phyloP scores from a whole-genome alignment of 176 grass and related monocot genomes.

The Eremochloa ophiuroides region DNA sequence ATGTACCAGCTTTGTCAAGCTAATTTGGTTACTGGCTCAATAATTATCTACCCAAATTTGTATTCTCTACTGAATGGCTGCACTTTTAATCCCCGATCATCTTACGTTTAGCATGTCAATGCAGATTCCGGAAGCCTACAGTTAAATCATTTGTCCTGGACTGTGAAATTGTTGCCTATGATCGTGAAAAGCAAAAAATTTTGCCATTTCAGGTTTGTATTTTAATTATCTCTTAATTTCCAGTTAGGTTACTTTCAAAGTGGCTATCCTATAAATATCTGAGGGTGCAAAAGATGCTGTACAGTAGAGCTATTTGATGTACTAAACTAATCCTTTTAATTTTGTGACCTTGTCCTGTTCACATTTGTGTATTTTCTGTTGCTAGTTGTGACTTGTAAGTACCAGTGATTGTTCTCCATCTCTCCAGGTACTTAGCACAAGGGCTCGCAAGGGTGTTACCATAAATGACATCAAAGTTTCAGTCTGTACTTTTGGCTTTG shows the following conservation, averaged over 20 bases:
- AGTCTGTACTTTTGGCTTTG: conserved; percentile 95
- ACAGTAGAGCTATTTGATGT: background rate
- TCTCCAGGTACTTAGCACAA: conserved; percentile 86
- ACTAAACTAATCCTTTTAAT: background rate
- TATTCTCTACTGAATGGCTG: background rate
- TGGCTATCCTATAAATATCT: background rate
- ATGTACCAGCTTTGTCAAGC: background rate
- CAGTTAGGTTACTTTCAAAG: conserved; percentile 4
- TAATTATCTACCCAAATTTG: background rate
- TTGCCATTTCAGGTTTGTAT: conserved; percentile 93
- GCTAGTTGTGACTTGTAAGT: conserved; percentile 3
- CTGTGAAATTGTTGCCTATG: conserved; percentile 96
- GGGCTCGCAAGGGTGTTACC: conserved; percentile 89
- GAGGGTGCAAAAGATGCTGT: conserved; percentile 17
- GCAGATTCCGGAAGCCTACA: conserved; percentile 80
- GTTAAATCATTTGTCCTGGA: conserved; percentile 95
- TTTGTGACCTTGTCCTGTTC: conserved; percentile 2
- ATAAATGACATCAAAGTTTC: conserved; percentile 97
- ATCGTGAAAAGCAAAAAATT: conserved; percentile 79
- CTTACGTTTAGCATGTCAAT: conserved; percentile 35
- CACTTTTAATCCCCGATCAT: background rate
- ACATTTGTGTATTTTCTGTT: conserved; percentile 3
- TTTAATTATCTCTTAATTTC: conserved; percentile 24
- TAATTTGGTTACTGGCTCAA: background rate
- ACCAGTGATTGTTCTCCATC: conserved; percentile 31